phyloP scores from a whole-genome alignment of 148 eudicot genomes.

The Fagopyrum homotropicum region DNA sequence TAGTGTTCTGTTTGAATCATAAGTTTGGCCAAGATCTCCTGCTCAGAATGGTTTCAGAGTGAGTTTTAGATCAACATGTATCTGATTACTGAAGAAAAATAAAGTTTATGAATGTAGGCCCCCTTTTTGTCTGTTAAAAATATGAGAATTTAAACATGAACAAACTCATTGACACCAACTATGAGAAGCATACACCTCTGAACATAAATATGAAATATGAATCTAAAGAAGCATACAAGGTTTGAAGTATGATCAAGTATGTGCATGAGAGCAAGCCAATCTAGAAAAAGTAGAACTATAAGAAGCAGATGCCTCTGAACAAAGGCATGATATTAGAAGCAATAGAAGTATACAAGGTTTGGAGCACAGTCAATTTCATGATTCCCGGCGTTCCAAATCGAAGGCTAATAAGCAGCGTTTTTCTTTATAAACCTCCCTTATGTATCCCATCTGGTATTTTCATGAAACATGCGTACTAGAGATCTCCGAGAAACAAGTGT shows the following conservation, averaged over 20 bases:
- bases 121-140: neutral
- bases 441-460: conserved; percentile 82
- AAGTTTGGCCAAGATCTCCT: conserved; percentile 49
- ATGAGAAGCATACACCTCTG: too few species aligned
- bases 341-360: conserved; percentile 31
- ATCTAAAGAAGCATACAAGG: too few species aligned
- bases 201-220: too few species aligned
- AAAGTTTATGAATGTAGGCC: neutral
- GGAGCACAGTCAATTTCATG: conserved; percentile 69
- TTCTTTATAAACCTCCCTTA: conserved; percentile 82
- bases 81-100: neutral
- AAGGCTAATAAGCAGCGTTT: conserved; percentile 73
- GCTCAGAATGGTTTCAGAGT: conserved; percentile 8
- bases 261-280: neutral
- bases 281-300: neutral
- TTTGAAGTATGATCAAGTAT: neutral
- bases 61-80: neutral
- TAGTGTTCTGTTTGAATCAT: conserved; percentile 34
- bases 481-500: conserved; percentile 65
- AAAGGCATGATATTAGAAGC: neutral
- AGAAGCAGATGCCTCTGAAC: neutral
- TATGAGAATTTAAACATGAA: neutral
- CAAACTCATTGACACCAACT: neutral
- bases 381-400: conserved; percentile 84
- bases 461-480: conserved; percentile 66